These are phyloP conservation scores for Acrasis kona DNA, from an alignment of 78 protist genomes.

Conservation along the genomic window DNA sequence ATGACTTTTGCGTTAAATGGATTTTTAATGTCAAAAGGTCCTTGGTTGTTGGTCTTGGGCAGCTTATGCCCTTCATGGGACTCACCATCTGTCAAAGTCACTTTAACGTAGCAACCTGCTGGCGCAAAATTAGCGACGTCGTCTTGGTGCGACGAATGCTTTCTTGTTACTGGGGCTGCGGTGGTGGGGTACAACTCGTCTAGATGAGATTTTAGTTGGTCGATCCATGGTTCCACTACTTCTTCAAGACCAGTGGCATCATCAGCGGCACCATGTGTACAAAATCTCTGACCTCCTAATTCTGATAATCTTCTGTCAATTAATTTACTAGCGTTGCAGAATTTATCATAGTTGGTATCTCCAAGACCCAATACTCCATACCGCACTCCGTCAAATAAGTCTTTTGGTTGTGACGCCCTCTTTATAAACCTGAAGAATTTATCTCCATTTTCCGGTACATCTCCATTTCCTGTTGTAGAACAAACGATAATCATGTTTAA, in stretches of 20 bases:
- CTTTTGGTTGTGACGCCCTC: not conserved
- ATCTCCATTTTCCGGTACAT: slow-evolving; percentile 47
- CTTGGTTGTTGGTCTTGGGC: not conserved
- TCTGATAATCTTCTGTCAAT: slow-evolving; percentile 21
- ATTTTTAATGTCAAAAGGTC: not conserved
- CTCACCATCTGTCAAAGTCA: no score
- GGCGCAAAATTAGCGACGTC: no score
- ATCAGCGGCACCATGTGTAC: slow-evolving; percentile 17
- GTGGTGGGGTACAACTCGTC: no score
- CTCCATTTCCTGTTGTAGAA: slow-evolving; percentile 59
- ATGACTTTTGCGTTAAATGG: not conserved
- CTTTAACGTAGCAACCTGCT: no score
- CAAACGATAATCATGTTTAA: no score
- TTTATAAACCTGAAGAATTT: slow-evolving; percentile 28
- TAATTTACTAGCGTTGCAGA: slow-evolving; percentile 29
- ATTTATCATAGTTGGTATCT: slow-evolving; percentile 47
- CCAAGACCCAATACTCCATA: slow-evolving; percentile 49
- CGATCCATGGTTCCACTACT: slow-evolving; percentile 40
- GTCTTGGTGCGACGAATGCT: no score
- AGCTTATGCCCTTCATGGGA: not conserved
- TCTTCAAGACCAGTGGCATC: slow-evolving; percentile 24
- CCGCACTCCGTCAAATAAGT: not conserved
- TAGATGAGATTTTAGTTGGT: no score
- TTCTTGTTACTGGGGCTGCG: no score
- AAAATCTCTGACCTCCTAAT: slow-evolving; percentile 26